These are phyloP conservation scores for Dendrobium chrysotoxum DNA, from an alignment of 106 monocot species.

Conservation along the genomic window DNA sequence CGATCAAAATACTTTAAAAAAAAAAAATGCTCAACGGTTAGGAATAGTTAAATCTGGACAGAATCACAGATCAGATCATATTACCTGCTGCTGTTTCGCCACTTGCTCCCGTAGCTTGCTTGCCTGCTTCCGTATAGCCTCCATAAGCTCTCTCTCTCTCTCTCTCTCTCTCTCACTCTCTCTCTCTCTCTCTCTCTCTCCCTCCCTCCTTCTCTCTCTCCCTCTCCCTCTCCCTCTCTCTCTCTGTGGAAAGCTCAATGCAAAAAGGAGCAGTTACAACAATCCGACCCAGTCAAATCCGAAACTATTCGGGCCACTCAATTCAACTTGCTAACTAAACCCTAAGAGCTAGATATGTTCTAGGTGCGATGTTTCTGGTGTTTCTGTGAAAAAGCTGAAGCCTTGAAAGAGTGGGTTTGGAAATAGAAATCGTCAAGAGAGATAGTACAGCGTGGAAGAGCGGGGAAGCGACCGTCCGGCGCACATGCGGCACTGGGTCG, in stretches of 20 bases:
- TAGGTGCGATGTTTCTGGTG: not conserved
- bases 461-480: not conserved
- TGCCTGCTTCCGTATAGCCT: conserved; percentile 56
- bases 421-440: not conserved
- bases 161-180: not conserved
- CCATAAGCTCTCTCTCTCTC: conserved; percentile 20
- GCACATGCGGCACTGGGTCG: not conserved
- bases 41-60: not conserved
- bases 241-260: not conserved
- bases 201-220: not conserved
- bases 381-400: not conserved
- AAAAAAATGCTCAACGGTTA: not conserved
- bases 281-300: not conserved
- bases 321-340: not conserved
- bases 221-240: too few relatives aligned
- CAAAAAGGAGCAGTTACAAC: not conserved
- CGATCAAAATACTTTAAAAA: not conserved
- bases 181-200: not conserved
- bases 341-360: not conserved
- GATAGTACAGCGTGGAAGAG: not conserved
- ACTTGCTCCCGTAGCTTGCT: conserved; percentile 59
- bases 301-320: not conserved
- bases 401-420: not conserved
- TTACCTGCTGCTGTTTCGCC: conserved; percentile 60
- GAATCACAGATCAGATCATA: not conserved